These are phyloP conservation scores for Phlebopus sp. DNA, from an alignment of 1,284 basidiomycete genomes.

Conservation along the genomic window DNA sequence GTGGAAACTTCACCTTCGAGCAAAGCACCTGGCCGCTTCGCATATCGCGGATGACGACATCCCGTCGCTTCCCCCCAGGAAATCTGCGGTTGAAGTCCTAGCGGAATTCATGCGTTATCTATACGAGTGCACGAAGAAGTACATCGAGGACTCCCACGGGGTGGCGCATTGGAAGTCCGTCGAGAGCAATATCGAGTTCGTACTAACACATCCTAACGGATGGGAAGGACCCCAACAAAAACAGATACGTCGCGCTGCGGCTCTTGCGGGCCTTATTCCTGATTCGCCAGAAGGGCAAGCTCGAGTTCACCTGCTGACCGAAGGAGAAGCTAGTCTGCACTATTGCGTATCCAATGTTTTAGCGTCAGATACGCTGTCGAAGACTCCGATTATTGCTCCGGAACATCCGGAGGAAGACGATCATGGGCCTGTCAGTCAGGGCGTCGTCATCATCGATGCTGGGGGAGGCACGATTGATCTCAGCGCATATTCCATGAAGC, in stretches of 20 bases:
- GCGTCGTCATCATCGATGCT: conserved; percentile 53
- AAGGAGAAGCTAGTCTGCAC: conserved; percentile 50
- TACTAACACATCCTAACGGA: conserved; percentile 44
- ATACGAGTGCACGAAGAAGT: conserved; percentile 41
- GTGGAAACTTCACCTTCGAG: conserved; percentile 59
- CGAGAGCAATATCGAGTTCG: conserved; percentile 31
- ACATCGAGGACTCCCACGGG: conserved; percentile 50
- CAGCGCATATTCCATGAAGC: conserved; percentile 42
- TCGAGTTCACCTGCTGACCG: conserved; percentile 45
- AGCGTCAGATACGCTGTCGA: conserved; percentile 31
- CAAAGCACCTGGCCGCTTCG: conserved; percentile 30
- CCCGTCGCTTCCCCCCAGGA: conserved; percentile 46
- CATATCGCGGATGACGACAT: conserved; percentile 32
- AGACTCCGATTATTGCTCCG: conserved; percentile 22
- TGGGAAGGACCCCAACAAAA: conserved; percentile 44
- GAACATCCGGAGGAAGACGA: conserved; percentile 18
- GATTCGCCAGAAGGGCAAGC: conserved; percentile 26
- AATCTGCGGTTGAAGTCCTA: conserved; percentile 45
- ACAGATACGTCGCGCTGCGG: conserved; percentile 38
- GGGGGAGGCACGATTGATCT: conserved; percentile 58
- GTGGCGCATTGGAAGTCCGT: conserved; percentile 37
- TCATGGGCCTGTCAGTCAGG: conserved; percentile 27
- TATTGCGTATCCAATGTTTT: conserved; percentile 42
- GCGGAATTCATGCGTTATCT: conserved; percentile 55
- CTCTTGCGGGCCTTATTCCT: conserved; percentile 32